Conservation (phyloP, 495 filamentous ascomycete genomes). For the Neurospora africana region DNA sequence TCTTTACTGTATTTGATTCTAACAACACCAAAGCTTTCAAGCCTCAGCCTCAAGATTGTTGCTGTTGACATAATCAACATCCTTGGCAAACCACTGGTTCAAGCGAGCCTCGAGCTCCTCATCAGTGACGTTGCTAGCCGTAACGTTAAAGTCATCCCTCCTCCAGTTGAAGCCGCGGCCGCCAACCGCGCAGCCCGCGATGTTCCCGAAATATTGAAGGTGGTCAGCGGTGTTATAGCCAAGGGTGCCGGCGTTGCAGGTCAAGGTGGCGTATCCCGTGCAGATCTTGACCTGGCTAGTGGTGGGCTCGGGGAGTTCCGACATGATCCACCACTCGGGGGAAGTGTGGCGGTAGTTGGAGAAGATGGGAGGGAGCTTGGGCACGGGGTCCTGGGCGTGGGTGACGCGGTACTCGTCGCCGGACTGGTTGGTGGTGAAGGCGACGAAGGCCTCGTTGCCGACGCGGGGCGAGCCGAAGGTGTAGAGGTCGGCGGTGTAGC, state of each 20-base stretch:
- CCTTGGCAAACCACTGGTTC: constrained; percentile 20
- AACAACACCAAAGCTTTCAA: no score
- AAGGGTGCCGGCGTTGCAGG: constrained; percentile 29
- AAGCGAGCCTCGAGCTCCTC: constrained; percentile 21
- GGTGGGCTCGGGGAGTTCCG: constrained; percentile 13
- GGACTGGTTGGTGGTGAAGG: constrained; percentile 41
- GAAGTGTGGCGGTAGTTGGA: constrained; percentile 50
- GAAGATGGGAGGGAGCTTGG: constrained; percentile 46
- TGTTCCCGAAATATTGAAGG: constrained; percentile 26
- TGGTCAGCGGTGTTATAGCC: constrained; percentile 26
- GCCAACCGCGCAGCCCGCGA: constrained; percentile 18
- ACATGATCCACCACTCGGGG: constrained; percentile 54
- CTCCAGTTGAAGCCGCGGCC: constrained; percentile 13
- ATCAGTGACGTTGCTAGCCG: constrained; percentile 13
- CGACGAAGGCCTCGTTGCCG: constrained; percentile 46
- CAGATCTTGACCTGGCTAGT: constrained; percentile 27
- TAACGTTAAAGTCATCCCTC: constrained; percentile 9
- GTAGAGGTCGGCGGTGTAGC: constrained; percentile 37
- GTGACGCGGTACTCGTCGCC: constrained; percentile 54
- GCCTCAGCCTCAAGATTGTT: background rate
- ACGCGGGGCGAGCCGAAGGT: constrained; percentile 61
- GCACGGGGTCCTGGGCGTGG: constrained; percentile 56
- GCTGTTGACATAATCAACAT: constrained; percentile 6
- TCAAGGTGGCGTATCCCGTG: constrained; percentile 23
- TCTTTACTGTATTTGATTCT: no score